These are phyloP conservation scores for Caryopteris hybrid DNA, from an alignment of 305 asterid genomes.

Conservation along the genomic window DNA sequence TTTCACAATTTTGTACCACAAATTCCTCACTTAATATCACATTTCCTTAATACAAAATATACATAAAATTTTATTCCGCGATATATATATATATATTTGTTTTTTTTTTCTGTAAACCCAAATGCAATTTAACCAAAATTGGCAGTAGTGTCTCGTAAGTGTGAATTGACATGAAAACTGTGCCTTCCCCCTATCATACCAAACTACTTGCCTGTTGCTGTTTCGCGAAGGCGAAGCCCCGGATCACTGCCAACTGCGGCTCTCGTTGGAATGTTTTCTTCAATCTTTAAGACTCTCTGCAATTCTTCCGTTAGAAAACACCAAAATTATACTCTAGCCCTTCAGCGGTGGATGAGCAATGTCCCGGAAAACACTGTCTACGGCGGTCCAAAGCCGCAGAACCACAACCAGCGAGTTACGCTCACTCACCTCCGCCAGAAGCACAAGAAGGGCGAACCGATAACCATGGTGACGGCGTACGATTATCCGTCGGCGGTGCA, in stretches of 20 bases:
- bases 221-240: neutral
- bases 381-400: slow-evolving; percentile 90
- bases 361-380: slow-evolving; percentile 70
- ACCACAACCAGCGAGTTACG: slow-evolving; percentile 63
- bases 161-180: neutral
- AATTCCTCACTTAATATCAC: too few species aligned
- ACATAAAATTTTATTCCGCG: too few species aligned
- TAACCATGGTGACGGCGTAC: slow-evolving; percentile 90
- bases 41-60: too few species aligned
- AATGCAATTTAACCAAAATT: too few species aligned
- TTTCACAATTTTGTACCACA: too few species aligned
- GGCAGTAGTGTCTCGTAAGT: too few species aligned
- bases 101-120: too few species aligned
- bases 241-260: neutral
- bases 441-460: slow-evolving; percentile 61
- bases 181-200: neutral
- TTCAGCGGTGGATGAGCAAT: slow-evolving; percentile 47
- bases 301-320: neutral
- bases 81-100: too few species aligned
- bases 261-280: slow-evolving; percentile 16
- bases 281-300: slow-evolving; percentile 19
- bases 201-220: neutral
- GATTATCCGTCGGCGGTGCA: slow-evolving; percentile 93
- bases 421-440: slow-evolving; percentile 62
- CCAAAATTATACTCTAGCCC: neutral